Percentiles rank a stretch among this genome's conserved stretches.
phyloP scores from a whole-genome alignment of 2,329 filamentous ascomycete genomes.

The Fusarium irregulare region DNA sequence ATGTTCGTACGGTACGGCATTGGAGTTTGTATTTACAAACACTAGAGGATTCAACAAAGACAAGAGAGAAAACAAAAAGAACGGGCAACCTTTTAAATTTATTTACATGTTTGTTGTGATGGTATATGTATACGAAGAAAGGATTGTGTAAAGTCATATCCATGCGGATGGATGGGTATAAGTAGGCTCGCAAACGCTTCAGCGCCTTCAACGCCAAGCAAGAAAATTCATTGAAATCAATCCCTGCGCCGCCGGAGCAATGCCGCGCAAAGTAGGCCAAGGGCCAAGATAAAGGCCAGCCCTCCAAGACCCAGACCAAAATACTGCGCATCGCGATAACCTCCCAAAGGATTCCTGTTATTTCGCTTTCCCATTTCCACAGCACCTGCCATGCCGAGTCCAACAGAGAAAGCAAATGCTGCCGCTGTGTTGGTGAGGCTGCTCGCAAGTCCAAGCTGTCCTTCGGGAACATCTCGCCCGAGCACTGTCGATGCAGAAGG shows the following conservation, averaged over 20 bases:
- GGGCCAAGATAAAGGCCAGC: conserved; percentile 38
- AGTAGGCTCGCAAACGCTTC: background rate
- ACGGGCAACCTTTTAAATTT: conserved; percentile 37
- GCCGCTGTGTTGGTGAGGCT: conserved; percentile 35
- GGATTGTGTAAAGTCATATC: background rate
- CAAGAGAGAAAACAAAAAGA: conserved; percentile 40
- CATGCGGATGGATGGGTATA: conserved; percentile 27
- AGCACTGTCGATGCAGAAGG: conserved; percentile 39
- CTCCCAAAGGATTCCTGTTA: conserved; percentile 24
- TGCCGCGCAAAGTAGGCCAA: conserved; percentile 31
- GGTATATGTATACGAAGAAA: background rate
- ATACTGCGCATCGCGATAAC: conserved; percentile 43
- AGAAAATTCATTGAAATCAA: conserved; percentile 6
- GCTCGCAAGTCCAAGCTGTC: conserved; percentile 38
- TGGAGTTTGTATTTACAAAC: conserved; percentile 47
- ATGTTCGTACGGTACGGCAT: conserved; percentile 38
- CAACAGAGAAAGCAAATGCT: conserved; percentile 39
- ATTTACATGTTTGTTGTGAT: conserved; percentile 8
- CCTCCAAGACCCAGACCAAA: conserved; percentile 40
- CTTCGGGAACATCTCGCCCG: conserved; percentile 36
- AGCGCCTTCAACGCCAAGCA: conserved; percentile 3
- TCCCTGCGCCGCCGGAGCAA: conserved; percentile 34
- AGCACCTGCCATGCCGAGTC: conserved; percentile 43
- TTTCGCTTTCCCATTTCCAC: conserved; percentile 34
- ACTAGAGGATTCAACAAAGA: conserved; percentile 41